Conservation (phyloP, 192 early-diverging fungal genomes). For the Coemansia sp. region DNA sequence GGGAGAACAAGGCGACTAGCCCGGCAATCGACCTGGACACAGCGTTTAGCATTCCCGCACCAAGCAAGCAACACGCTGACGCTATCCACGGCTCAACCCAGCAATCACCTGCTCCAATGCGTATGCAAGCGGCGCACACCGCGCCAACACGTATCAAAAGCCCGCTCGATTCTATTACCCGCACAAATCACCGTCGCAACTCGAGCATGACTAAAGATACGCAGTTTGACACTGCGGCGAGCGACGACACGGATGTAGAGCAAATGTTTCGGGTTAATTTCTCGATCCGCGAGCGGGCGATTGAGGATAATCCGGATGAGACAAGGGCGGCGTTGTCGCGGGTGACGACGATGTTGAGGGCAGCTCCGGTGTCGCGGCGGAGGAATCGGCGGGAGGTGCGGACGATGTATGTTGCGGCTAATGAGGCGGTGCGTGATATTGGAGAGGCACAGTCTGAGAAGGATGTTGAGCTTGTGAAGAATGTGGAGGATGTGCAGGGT, state of each 20-base stretch:
- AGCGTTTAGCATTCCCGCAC: constrained; percentile 35
- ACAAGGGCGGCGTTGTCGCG: constrained; percentile 44
- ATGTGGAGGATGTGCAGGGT: neutral
- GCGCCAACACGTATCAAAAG: neutral
- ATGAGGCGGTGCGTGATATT: neutral
- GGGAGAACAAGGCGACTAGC: neutral
- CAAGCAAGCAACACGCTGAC: neutral
- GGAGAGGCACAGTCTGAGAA: neutral
- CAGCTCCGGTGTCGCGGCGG: constrained; percentile 27
- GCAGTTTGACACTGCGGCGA: neutral
- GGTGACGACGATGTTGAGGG: constrained; percentile 43
- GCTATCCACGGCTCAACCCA: too few species aligned
- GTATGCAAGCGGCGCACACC: neutral
- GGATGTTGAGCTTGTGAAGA: neutral
- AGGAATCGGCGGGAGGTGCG: constrained; percentile 47
- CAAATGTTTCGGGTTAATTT: constrained; percentile 48
- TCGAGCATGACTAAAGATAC: constrained; percentile 18
- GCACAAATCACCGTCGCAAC: constrained; percentile 26
- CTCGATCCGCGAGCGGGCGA: constrained; percentile 47
- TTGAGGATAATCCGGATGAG: constrained; percentile 52
- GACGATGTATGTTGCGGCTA: constrained; percentile 42
- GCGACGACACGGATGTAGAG: constrained; percentile 16
- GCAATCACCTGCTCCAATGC: neutral
- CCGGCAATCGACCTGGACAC: constrained; percentile 30
- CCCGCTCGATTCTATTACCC: neutral